Evolutionary conservation across 495 filamentous ascomycete species (phyloP).

Genomic region (Sordaria brevicollis): DNA sequence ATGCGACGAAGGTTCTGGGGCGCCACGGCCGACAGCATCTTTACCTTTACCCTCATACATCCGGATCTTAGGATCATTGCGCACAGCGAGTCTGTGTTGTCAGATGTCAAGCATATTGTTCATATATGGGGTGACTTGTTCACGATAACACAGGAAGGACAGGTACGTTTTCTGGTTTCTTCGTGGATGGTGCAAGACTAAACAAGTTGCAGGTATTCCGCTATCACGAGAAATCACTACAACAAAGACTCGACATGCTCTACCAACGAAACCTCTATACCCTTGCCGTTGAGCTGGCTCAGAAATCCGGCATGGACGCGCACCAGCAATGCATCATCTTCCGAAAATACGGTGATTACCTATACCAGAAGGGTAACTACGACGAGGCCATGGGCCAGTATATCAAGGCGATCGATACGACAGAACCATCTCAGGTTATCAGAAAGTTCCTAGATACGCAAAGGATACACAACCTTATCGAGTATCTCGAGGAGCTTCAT

Average conservation of each 20-base stretch:
- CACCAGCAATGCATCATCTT: constrained; percentile 84
- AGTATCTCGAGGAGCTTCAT: constrained; percentile 94
- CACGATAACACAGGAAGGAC: constrained; percentile 78
- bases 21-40: constrained; percentile 59
- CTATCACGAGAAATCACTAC: constrained; percentile 84
- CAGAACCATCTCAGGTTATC: constrained; percentile 89
- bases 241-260: constrained; percentile 85
- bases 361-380: constrained; percentile 92
- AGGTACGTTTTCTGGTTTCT: constrained; percentile 39
- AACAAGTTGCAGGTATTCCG: constrained; percentile 52
- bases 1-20: constrained; percentile 54
- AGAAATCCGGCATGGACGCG: constrained; percentile 69
- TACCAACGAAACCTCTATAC: constrained; percentile 91
- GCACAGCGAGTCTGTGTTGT: constrained; percentile 72
- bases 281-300: constrained; percentile 84
- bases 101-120: constrained; percentile 70
- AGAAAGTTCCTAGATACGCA: constrained; percentile 94
- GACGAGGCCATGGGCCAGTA: constrained; percentile 98
- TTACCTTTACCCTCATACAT: constrained; percentile 79
- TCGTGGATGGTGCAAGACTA: background rate
- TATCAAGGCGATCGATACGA: constrained; percentile 88
- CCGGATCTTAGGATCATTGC: constrained; percentile 85
- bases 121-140: constrained; percentile 88
- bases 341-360: constrained; percentile 84
- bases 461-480: constrained; percentile 91